phyloP scores from a whole-genome alignment of 768 basidiomycete species.

The Boletus barrowsii region DNA sequence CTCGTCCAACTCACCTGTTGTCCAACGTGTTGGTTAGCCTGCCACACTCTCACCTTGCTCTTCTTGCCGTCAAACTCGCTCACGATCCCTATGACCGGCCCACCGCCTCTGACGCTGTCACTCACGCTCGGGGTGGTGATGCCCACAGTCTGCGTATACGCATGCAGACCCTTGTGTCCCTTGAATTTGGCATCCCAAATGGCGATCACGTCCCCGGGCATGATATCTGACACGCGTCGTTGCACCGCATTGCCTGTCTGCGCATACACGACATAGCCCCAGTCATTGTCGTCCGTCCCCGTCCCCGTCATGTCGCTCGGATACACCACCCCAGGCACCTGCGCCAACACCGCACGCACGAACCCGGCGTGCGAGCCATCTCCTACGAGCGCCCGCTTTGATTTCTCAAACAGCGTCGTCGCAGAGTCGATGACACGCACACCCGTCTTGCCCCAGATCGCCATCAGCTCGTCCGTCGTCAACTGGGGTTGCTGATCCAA shows the following conservation, averaged over 20 bases:
- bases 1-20: slow-evolving; percentile 58
- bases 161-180: slow-evolving; percentile 71
- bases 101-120: slow-evolving; percentile 12
- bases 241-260: slow-evolving; percentile 68
- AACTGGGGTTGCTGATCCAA: slow-evolving; percentile 35
- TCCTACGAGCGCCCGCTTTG: slow-evolving; percentile 74
- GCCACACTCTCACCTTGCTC: slow-evolving; percentile 78
- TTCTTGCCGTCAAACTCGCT: slow-evolving; percentile 85
- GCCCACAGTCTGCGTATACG: slow-evolving; percentile 62
- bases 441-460: slow-evolving; percentile 71
- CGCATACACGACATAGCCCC: slow-evolving; percentile 74
- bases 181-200: slow-evolving; percentile 77
- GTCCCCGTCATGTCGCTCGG: slow-evolving; percentile 20
- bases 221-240: slow-evolving; percentile 72
- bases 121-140: slow-evolving; percentile 5
- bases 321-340: slow-evolving; percentile 59
- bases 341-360: slow-evolving; percentile 58
- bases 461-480: slow-evolving; percentile 63
- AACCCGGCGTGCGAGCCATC: slow-evolving; percentile 86
- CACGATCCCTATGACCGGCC: slow-evolving; percentile 68
- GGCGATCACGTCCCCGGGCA: slow-evolving; percentile 82
- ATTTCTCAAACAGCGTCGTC: slow-evolving; percentile 63
- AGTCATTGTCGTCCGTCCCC: slow-evolving; percentile 32
- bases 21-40: slow-evolving; percentile 84
- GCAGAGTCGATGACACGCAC: slow-evolving; percentile 72